A percentile compares a stretch with the other conserved stretches of the same genome.
phyloP scores from a whole-genome alignment of 257 asterid genomes.

The Capsicum chinense region DNA sequence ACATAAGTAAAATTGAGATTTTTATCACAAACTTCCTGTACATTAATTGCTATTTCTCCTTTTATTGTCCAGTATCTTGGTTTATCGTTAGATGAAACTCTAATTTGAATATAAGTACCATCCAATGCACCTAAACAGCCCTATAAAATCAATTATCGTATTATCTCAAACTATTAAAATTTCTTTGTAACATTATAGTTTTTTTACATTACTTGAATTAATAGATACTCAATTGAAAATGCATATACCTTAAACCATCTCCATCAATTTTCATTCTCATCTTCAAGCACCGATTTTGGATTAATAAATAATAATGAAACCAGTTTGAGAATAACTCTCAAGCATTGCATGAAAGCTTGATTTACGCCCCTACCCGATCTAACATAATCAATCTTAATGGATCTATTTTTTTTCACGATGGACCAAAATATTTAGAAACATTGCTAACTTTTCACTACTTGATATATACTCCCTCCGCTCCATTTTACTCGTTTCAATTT shows the following conservation, averaged over 20 bases:
- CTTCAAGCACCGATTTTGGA: not conserved
- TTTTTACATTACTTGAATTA: no score
- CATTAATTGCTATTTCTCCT: conserved; percentile 4
- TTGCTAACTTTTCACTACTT: not conserved
- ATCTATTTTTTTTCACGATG: not conserved
- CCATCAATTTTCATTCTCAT: not conserved
- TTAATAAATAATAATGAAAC: not conserved
- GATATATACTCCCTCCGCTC: no score
- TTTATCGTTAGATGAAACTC: not conserved
- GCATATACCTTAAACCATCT: no score
- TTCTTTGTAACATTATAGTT: no score
- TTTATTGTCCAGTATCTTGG: conserved; percentile 4
- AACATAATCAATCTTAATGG: not conserved
- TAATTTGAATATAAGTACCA: not conserved
- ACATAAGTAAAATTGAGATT: not conserved
- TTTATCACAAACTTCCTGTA: not conserved
- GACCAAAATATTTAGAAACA: no score
- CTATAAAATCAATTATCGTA: not conserved
- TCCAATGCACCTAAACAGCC: conserved; percentile 4
- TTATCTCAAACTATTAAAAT: no score
- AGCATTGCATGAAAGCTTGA: not conserved
- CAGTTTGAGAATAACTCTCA: not conserved
- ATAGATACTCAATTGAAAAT: not conserved
- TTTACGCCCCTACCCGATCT: not conserved
- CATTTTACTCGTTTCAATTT: no score